Evolutionary conservation across 1,284 basidiomycete species (phyloP), one percentile per base, ranked within the genome.

Genomic region (Ceraceosorus guamensis): DNA sequence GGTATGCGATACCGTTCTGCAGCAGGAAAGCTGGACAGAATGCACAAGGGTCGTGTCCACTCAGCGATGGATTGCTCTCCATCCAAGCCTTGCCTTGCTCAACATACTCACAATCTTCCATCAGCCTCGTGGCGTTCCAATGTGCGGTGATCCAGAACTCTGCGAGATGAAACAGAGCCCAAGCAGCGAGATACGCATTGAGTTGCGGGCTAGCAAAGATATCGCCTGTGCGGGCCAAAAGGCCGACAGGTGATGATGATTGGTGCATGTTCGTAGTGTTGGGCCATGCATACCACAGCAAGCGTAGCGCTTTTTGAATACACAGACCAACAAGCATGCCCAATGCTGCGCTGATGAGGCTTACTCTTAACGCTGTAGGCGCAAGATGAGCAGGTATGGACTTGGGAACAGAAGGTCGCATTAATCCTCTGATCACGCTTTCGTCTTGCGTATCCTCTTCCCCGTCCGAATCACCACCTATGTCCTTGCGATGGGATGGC

Each of bases 81-180:
- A 8, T 41, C 37, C 37, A 41, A 8, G 37, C n/a, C 32, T 34
- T 14, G 37, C 31, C 24, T 39, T 14, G 31, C 18, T 30, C 7
- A 8, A 13, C 8, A 11, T 13, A 63, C 64, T 81, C 75, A 95
- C 92, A 93, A 75, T 95, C 90, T 3, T 93, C 84, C 60, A 85
- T 90, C 68, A 92, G 87, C 76, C 92, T 93, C 53, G 88, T 86
- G 43, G 87, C 79, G 77, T 98, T 98, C 87, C 89, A 98, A 16
- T 88, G 88, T 0, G 92, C 91, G 4, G 95, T 97, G 6, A 93
- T 90, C 52, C 86, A 86, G 74, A 93, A 98, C 76, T 99, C 95
- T 41, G 84, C 84, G 83, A 91, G 87, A 73, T 99, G 95, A 75
- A 98, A 99, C 37, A 81, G 14, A 14, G 53, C 48, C 70, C 66